Percentiles rank a stretch among this genome's conserved stretches.
These are phyloP conservation scores for Omphalotus guepiniiformis DNA, from an alignment of 768 basidiomycete genomes.

Conservation along the genomic window DNA sequence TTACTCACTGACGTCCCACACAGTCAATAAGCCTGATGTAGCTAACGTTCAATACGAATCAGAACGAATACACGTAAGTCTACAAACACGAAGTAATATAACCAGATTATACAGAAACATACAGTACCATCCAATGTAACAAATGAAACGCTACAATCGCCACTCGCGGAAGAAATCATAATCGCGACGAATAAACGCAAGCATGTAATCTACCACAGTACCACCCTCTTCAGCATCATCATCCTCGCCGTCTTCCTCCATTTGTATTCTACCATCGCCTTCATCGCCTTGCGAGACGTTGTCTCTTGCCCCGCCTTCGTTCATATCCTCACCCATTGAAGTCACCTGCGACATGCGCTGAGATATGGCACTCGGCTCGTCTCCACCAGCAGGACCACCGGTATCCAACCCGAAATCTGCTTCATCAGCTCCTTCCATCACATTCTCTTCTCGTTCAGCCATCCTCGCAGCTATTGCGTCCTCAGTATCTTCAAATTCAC, in stretches of 20 bases:
- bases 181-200: constrained; percentile 57
- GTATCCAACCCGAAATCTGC: constrained; percentile 56
- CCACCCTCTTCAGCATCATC: constrained; percentile 60
- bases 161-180: constrained; percentile 71
- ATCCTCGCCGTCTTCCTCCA: constrained; percentile 31
- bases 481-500: constrained; percentile 83
- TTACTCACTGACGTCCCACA: no score
- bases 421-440: constrained; percentile 73
- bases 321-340: no score
- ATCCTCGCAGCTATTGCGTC: constrained; percentile 79
- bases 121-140: no score
- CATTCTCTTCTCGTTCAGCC: constrained; percentile 70
- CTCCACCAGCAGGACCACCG: constrained; percentile 6
- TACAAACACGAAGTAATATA: no score
- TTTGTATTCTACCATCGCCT: not conserved
- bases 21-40: no score
- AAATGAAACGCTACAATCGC: constrained; percentile 34
- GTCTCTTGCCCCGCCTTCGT: no score
- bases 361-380: not conserved
- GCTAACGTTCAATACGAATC: no score
- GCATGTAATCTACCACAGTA: constrained; percentile 82
- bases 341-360: not conserved
- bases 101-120: no score
- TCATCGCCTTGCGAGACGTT: no score
- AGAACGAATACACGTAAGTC: no score